Evolutionary conservation across 805 yeast species (phyloP), one percentile per base, ranked within the genome.

Genomic region (Ogataea allantospora): DNA sequence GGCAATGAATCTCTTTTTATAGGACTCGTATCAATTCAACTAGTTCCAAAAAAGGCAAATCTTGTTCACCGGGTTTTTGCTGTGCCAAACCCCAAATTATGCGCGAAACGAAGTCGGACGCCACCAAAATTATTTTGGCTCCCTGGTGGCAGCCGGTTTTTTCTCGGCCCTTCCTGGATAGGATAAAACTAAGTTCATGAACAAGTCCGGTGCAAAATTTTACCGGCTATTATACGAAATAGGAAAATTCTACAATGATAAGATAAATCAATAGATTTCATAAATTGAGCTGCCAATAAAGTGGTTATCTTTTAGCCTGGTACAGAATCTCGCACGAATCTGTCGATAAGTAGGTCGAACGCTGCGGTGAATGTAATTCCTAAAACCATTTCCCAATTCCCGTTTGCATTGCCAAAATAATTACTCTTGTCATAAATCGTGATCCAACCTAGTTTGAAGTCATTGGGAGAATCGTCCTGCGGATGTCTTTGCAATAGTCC

Each of bases 401-500:
- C 80, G 2, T 55, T 46, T n/a, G 39, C 35, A 46, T 48, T 15
- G 44, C 55, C 36, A 41, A 54, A 45, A 64, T 55, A 55, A 10
- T 46, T 35, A 2, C 33, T 56, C 29, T 74, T 74, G 16, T 79
- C 82, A 47, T 71, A 78, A 2, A 80, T 61, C 0, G 85, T 78
- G 2, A 80, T 56, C 86, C 86, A 80, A 0, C 86, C 86, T 22
- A 78, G 46, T 49, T 78, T 80, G 38, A 63, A 68, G 32, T 74
- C 77, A 53, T 73, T 76, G 0, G 85, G 84, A 4, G 73, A 64
- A 54, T 80, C 86, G 54, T 80, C 86, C 10, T 63, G 63, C 0
- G 83, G 79, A 36, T 67, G 66, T 43, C 64, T 62, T 33, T 59
- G 63, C 22, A 64, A 58, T 5, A 78, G 60, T 2, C 85, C 85